Evolutionary conservation across 1,284 basidiomycete genomes (phyloP).

Genomic region (Ganoderma multipileum): DNA sequence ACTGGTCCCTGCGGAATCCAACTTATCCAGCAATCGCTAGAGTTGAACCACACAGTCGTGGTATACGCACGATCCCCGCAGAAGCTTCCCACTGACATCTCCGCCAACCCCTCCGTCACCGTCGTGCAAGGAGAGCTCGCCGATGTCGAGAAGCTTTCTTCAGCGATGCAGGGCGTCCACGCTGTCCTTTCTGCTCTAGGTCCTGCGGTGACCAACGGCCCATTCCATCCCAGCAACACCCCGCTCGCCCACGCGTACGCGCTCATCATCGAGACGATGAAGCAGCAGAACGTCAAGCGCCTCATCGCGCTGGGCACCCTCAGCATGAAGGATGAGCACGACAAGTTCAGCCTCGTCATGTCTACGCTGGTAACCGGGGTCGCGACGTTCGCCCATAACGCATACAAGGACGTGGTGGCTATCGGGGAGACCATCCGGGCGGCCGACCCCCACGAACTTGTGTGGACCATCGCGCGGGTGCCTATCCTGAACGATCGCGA

Average conservation of each 20-base stretch:
- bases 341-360: conserved; percentile 60
- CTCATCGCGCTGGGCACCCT: conserved; percentile 71
- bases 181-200: conserved; percentile 72
- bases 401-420: conserved; percentile 55
- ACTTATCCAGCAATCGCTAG: conserved; percentile 60
- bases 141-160: conserved; percentile 53
- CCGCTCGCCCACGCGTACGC: conserved; percentile 68
- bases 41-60: conserved; percentile 53
- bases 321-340: conserved; percentile 65
- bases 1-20: conserved; percentile 66
- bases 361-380: conserved; percentile 49
- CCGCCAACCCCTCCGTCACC: conserved; percentile 49
- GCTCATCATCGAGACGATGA: conserved; percentile 61
- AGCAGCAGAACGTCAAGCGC: conserved; percentile 54
- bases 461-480: conserved; percentile 74
- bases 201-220: conserved; percentile 47
- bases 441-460: conserved; percentile 50
- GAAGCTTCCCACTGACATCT: conserved; percentile 62
- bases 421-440: conserved; percentile 61
- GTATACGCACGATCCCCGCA: conserved; percentile 67
- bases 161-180: conserved; percentile 62
- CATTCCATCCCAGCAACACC: conserved; percentile 51
- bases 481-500: conserved; percentile 60
- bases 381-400: conserved; percentile 44
- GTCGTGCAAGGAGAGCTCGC: conserved; percentile 62